Evolutionary conservation across 176 grass and related monocot genomes (phyloP), one percentile per base, ranked within the genome.

Genomic region (Dactylis glomerata): DNA sequence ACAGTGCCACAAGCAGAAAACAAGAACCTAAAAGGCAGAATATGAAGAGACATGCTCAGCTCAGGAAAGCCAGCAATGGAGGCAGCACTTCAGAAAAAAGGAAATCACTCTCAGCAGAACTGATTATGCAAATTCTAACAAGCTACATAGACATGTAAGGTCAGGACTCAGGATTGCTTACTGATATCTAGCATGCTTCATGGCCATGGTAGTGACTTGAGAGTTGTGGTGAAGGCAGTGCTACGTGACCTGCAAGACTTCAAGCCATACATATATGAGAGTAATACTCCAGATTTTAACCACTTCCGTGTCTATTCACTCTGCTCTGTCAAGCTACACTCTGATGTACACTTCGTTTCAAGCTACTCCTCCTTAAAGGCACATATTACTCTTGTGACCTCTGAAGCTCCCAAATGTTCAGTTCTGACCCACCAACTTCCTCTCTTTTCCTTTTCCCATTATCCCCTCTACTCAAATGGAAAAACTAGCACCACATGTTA

Each of bases 31-130:
- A 24, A 85, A 50, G 83, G 37, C 9, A 30, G 19, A 76, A 81
- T 40, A 62, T 69, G 87, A 89, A 78, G 46, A 81, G 61, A 76
- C 87, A 85, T 85, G 77, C 82, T 89, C 49, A 68, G 69, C 22
- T 37, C 11, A 81, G 69, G 19, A 59, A 74, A 89, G 46, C 45
- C 36, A 85, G 40, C 40, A 58, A 59, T 62, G 69, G 58, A 68
- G 33, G 38, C 69, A 75, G 59, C 68, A 31, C 3, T 10, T 17
- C 3, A 30, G n/a, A 41, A 89, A 26, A 49, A 55, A 58, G 3
- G 8, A 47, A 73, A 73, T 62, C 52, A 37, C n/a, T 52, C 33
- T 42, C 65, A 86, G 52, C 51, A 80, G 67, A 83, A 59, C 62
- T 83, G 38, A 61, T 19, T 40, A 76, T 67, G 80, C 16, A 77